A percentile compares a stretch with the other conserved stretches of the same genome.
Conservation (phyloP, 1,284 basidiomycete genomes). For the Microbotryomycetes sp. region DNA sequence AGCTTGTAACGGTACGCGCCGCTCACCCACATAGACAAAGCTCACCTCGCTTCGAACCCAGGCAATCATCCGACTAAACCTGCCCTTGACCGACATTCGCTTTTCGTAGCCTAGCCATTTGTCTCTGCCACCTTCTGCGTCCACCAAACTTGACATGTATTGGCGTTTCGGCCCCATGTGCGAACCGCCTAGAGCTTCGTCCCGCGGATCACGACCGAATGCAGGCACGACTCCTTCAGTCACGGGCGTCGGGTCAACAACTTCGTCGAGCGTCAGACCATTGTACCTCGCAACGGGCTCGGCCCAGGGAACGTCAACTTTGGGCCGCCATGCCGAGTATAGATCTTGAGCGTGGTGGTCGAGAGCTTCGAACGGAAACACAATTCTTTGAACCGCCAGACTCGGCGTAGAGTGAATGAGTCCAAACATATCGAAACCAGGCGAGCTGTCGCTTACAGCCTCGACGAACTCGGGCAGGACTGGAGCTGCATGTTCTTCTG, state of each 20-base stretch:
- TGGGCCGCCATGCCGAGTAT: slow-evolving; percentile 7
- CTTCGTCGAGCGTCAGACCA: neutral
- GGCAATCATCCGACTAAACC: neutral
- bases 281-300: neutral
- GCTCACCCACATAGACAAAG: neutral
- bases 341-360: slow-evolving; percentile 6
- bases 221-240: neutral
- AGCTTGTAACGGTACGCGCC: neutral
- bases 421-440: neutral
- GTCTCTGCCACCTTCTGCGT: neutral
- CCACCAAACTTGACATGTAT: neutral
- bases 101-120: slow-evolving; percentile 7
- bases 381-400: neutral
- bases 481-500: neutral
- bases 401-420: neutral
- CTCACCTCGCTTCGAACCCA: slow-evolving; percentile 2
- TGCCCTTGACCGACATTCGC: neutral
- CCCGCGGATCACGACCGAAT: slow-evolving; percentile 3
- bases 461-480: neutral
- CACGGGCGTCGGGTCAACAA: neutral
- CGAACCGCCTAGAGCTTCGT: slow-evolving; percentile 3
- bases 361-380: slow-evolving; percentile 6
- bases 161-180: neutral
- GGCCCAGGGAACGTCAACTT: neutral
- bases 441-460: neutral